Base-by-base conservation (phyloP, 148 eudicot species). In the Fagopyrum homotropicum region DNA sequence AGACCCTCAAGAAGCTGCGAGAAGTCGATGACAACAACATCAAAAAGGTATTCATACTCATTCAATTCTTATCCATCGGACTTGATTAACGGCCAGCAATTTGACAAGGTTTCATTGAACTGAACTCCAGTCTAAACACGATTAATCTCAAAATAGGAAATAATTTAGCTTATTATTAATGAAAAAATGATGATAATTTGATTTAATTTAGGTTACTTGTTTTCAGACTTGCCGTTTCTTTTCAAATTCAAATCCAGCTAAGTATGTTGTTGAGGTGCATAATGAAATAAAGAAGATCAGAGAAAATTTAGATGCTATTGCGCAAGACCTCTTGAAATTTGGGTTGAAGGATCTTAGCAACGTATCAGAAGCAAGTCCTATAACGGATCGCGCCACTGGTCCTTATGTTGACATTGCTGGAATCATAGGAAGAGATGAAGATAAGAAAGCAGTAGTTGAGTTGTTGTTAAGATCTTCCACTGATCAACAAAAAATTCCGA, bases 351-450 rank as follows among this genome's bases (percentile, higher is more conserved):
- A 5, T 45, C 9, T 45, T 8, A 56, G 0, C 22, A 45, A 5
- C 10, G 43, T 7, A 5, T 56, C 46, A 12, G 44, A 29, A 9
- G 68, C 48, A 26, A 68, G 46, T 56, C 26, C n/a, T 9, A 76
- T 8, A 60, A 73, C 17, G 56, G 45, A 43, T 47, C 66, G 72
- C 26, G 82, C 79, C 47, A 54, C 81, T 16, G 63, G 59, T 26
- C 77, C 81, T 8, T 81, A 44, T 75, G 72, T 84, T 5, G 12
- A 40, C 6, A 60, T 73, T 5, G 72, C 75, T 2, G 72, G 78
- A 45, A 59, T 78, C 29, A 52, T 80, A 72, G 87, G 87, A 59
- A 75, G 87, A 75, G 87, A 77, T 2, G 64, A 30, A 10, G 85
- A 84, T 71, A 60, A 77, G 70, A 47, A 5, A 2, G 54, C 54